Percentiles rank a stretch among this genome's conserved stretches.
Evolutionary conservation across 176 grass and related monocot genomes (phyloP).

Genomic region (bread wheat (Triticum aestivum)): IWGSC_CS_RefSeq_v2.1 NC_057808.1:278212993-278213492

Average conservation of each 20-base stretch:
- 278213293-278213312: neutral
- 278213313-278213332: neutral
- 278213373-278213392: neutral
- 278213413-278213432: neutral
- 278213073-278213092: constrained; percentile 55
- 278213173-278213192: neutral
- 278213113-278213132: neutral
- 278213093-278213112: neutral
- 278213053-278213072: constrained; percentile 70
- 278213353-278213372: neutral
- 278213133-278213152: constrained; percentile 2
- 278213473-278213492: neutral
- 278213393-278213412: neutral
- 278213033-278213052: constrained; percentile 60
- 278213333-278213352: neutral
- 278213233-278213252: neutral
- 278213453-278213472: constrained; percentile 6
- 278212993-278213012: constrained; percentile 69
- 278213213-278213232: neutral
- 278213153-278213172: neutral
- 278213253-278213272: constrained; percentile 8
- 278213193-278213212: neutral
- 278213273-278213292: neutral
- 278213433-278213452: neutral
- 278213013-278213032: constrained; percentile 90